These are phyloP conservation scores for Sutorius eximius DNA, from an alignment of 1,284 basidiomycete species.

Conservation along the genomic window DNA sequence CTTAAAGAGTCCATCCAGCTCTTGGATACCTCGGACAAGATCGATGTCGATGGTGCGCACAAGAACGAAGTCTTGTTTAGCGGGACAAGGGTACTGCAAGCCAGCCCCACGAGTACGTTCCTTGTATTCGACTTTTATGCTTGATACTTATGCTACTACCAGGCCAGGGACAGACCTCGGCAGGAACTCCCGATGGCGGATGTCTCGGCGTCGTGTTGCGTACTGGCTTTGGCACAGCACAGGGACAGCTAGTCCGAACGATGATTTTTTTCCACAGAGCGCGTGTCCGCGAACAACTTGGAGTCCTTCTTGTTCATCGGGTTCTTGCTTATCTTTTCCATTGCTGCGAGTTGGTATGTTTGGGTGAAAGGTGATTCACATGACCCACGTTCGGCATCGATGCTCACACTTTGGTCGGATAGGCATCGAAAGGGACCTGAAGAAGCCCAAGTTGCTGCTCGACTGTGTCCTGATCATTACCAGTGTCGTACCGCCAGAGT, in stretches of 20 bases:
- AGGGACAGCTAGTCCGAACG: constrained; percentile 92
- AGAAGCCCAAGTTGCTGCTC: constrained; percentile 89
- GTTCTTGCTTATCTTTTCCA: constrained; percentile 93
- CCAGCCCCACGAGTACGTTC: constrained; percentile 51
- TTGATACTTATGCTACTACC: background rate
- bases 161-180: constrained; percentile 44
- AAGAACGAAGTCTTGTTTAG: constrained; percentile 90
- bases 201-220: constrained; percentile 89
- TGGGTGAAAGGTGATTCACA: constrained; percentile 79
- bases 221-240: constrained; percentile 96
- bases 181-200: constrained; percentile 82
- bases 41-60: constrained; percentile 84
- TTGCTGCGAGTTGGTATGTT: constrained; percentile 94
- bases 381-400: background rate
- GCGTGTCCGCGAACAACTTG: constrained; percentile 90
- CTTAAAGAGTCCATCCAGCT: constrained; percentile 92
- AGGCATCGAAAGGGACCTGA: constrained; percentile 85
- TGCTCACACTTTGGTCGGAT: constrained; percentile 5
- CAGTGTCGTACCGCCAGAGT: constrained; percentile 91
- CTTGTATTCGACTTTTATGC: fast-evolving
- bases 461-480: constrained; percentile 95
- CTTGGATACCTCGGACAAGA: constrained; percentile 68
- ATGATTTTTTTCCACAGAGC: constrained; percentile 98
- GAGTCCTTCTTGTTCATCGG: constrained; percentile 96
- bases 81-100: constrained; percentile 92